Base-by-base conservation (phyloP, 2,329 filamentous ascomycete genomes). In the Aspergillus ruber region DNA sequence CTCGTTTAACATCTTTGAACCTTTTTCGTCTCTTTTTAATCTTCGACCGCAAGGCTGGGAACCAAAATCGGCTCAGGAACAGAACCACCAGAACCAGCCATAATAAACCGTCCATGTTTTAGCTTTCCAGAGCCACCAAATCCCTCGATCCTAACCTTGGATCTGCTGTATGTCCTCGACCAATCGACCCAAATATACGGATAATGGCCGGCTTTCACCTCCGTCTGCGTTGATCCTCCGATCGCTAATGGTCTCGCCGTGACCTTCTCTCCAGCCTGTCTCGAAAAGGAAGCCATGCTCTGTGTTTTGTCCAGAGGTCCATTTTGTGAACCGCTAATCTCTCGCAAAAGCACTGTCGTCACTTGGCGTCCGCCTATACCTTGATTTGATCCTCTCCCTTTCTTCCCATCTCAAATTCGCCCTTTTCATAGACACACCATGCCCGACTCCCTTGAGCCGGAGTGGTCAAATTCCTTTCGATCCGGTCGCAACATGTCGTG, bases 401-500 rank as follows among this genome's bases (percentile, higher is more conserved):
- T 45, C 43, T 29, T 5, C 12, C 25, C 25, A 10, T 12, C 9
- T 10, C 25, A 29, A 29, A 29, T 29, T 10, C 25, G 10, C 25
- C 25, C 25, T 29, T 29, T 12, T 4, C 25, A 29, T 12, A 29
- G 25, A 41, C 15, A 44, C 43, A 59, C 50, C 54, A 66, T 66
- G 64, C 53, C 64, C 49, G 60, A 66, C 48, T 59, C 58, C 42
- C 52, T 62, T 53, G 60, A 66, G 46, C 52, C 62, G 38, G 62
- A 65, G 56, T 61, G 57, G 57, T 55, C 60, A 42, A 61, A 58
- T 40, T 45, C 58, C 36, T 56, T 60, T 18, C 53, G 54, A 18
- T 51, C 61, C 23, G 52, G 57, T 45, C 52, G 56, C 42, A 51
- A 52, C 44, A 59, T 61, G 50, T 51, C 60, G 18, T 61, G 65